Base-by-base conservation (phyloP, 2,329 filamentous ascomycete species). In the Chlorencoelia australis region DNA sequence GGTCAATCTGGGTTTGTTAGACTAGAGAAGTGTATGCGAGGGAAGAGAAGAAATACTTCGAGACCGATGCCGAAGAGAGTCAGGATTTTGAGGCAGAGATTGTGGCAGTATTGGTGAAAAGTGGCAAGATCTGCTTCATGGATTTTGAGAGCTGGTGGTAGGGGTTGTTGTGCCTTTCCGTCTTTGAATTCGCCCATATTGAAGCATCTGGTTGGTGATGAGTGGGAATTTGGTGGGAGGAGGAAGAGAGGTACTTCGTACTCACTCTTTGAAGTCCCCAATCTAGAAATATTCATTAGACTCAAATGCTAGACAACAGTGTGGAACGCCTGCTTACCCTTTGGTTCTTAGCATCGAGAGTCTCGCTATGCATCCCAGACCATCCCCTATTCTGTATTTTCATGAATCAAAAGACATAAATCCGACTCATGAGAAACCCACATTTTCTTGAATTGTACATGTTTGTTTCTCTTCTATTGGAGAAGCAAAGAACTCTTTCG, bases 231-330 rank as follows among this genome's bases (percentile, higher is more conserved):
- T 30, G 6, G 7, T 39, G 29, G 18, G 30, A 31, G 31, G 31
- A 24, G 15, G 19, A 16, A 10, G 10, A n/a, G n/a, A n/a, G n/a
- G n/a, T n/a, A n/a, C n/a, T n/a, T n/a, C n/a, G n/a, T n/a, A n/a
- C n/a, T n/a, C n/a, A 88, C 84, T 94, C 85, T 68, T 94, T 94
- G 50, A 85, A 86, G 54, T 94, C 87, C 11, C 85, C 84, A 20
- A 78, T 68, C 79, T 86, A 45, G 24, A 13, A 25, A n/a, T n/a
- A n/a, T n/a, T n/a, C n/a, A n/a, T n/a, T n/a, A n/a, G n/a, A n/a
- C n/a, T n/a, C n/a, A n/a, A n/a, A n/a, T n/a, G n/a, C n/a, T n/a
- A n/a, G n/a, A n/a, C n/a, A n/a, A n/a, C n/a, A n/a, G n/a, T n/a
- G n/a, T n/a, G n/a, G n/a, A n/a, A n/a, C n/a, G n/a, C n/a, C n/a